Evolutionary conservation across 768 basidiomycete species (phyloP), one percentile per base, ranked within the genome.

Genomic region (Psilocybe cyanescens): DNA sequence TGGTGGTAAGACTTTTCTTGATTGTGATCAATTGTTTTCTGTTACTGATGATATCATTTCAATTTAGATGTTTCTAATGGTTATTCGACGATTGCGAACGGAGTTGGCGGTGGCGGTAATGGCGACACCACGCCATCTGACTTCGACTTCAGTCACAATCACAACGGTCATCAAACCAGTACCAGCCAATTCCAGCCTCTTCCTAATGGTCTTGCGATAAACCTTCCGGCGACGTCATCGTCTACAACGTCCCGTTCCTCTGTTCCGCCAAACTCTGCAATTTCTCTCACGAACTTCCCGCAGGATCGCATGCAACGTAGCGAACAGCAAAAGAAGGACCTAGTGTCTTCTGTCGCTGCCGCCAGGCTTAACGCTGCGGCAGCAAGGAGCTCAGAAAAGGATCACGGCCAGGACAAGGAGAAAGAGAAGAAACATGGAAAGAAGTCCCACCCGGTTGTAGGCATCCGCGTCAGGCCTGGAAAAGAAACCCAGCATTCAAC

Each of bases 391-490:
- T 35, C 24, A 31, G 45, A 58, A 47, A 41, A 46, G 14, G 53
- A 35, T n/a, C 52, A 44, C 33, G 37, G 33, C 17, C 12, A 47
- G 24, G 63, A 59, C 44, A 59, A 54, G 29, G 71, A 68, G 47
- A 66, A 60, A 62, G 80, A 79, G 61, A 78, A 77, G 54, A 82
- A 79, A 57, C 73, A 78, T 39, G 62, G 71, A 55, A 82, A 81
- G 74, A 83, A 79, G 64, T 19, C 41, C 1, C 67, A 82, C 49
- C 83, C 83, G 14, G 60, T 78, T 24, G 70, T 81, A 8, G 83
- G 84, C 39, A 75, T 83, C 47, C 83, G 85, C 14, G 72, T 81
- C 8, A 78, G 83, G 12, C 69, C 76, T 30, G 59, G 49, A 14
- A 76, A 74, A 47, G 78, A 78, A 39, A 49, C 61, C 72, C 75